These are phyloP conservation scores for Croton setiger DNA, from an alignment of 441 rosid species.

Conservation along the genomic window DNA sequence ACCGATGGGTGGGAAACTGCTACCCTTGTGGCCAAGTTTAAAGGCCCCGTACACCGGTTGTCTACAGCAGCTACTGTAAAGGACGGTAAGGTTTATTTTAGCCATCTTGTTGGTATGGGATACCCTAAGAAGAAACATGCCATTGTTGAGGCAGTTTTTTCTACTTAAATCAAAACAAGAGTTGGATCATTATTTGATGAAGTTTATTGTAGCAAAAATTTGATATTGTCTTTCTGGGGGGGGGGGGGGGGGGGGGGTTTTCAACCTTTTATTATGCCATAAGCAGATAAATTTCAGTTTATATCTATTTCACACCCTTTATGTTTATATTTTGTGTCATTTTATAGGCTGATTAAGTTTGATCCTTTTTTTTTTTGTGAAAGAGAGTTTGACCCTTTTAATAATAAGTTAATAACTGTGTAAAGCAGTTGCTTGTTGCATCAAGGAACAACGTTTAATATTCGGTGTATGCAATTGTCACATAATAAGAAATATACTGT, in stretches of 20 bases:
- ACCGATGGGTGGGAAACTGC: slow-evolving; percentile 81
- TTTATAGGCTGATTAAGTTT: no score
- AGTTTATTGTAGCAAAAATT: neutral
- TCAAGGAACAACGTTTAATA: no score
- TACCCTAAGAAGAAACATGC: slow-evolving; percentile 77
- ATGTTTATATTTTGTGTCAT: no score
- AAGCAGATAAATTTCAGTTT: neutral
- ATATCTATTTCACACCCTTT: neutral
- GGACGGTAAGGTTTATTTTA: slow-evolving; percentile 71
- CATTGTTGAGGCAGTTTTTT: slow-evolving; percentile 70
- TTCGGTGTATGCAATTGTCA: no score
- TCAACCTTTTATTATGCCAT: neutral
- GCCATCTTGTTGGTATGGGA: slow-evolving; percentile 73
- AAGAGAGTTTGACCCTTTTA: no score
- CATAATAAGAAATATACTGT: no score
- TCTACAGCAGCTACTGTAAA: slow-evolving; percentile 81
- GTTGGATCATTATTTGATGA: neutral
- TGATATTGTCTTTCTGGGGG: no score
- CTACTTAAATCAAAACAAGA: slow-evolving; percentile 8
- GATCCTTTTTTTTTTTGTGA: no score
- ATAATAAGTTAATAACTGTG: neutral
- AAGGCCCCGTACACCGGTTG: slow-evolving; percentile 66
- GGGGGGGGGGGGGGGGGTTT: neutral
- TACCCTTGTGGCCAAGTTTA: slow-evolving; percentile 49
- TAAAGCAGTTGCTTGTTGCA: neutral